These are phyloP conservation scores for Psilocybe cyanescens DNA, from an alignment of 768 basidiomycete species.

Conservation along the genomic window DNA sequence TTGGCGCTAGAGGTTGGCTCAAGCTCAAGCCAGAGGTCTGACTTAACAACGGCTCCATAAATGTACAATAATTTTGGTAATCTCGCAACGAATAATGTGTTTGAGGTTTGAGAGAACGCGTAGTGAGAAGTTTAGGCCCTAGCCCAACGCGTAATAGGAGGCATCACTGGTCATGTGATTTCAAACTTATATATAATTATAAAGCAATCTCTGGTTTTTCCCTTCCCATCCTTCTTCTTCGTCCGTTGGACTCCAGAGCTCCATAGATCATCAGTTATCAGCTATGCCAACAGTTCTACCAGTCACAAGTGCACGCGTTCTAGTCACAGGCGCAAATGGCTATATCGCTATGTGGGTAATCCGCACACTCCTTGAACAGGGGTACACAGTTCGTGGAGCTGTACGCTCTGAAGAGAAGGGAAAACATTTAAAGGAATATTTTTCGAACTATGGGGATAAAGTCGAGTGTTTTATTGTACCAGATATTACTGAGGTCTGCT, in stretches of 20 bases:
- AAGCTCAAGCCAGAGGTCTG: not conserved
- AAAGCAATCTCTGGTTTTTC: not conserved
- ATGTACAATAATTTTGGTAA: no score
- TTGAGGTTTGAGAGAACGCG: no score
- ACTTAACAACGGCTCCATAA: no score
- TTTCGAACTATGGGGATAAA: not conserved
- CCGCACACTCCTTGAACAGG: constrained; percentile 3
- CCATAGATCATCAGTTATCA: no score
- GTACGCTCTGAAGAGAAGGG: constrained; percentile 7
- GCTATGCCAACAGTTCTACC: constrained; percentile 1
- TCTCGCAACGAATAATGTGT: no score
- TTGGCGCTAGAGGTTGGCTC: constrained; percentile 5
- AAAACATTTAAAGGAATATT: not conserved
- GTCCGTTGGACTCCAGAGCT: no score
- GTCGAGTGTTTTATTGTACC: constrained; percentile 7
- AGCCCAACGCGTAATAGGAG: no score
- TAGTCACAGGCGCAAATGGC: constrained; percentile 10
- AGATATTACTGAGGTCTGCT: constrained; percentile 6
- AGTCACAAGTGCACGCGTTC: not conserved
- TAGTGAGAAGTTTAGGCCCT: no score
- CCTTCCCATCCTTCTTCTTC: not conserved
- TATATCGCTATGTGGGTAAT: constrained; percentile 12
- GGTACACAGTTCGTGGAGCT: constrained; percentile 4
- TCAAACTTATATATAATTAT: no score
- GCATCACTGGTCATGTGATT: no score